Conservation (phyloP, 2,329 filamentous ascomycete species). For the Penicillium griseofulvum region DNA sequence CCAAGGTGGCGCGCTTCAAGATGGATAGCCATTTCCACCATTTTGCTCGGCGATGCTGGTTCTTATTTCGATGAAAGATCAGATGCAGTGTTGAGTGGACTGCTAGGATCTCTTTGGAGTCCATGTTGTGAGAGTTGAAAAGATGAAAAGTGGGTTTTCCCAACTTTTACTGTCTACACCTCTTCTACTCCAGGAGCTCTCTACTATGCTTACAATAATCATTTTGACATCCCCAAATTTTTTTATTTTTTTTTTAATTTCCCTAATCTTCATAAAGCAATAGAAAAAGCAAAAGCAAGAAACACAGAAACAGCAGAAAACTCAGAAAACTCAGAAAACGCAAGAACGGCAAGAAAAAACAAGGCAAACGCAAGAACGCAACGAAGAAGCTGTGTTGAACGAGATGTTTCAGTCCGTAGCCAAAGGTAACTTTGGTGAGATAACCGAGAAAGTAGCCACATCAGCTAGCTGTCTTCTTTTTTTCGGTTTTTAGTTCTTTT, state of each 20-base stretch:
- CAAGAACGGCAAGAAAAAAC: too few species aligned
- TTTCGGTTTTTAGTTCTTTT: too few species aligned
- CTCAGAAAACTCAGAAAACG: neutral
- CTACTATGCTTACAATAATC: too few species aligned
- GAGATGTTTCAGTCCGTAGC: too few species aligned
- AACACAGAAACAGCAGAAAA: neutral
- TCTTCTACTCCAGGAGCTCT: too few species aligned
- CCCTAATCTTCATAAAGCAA: neutral
- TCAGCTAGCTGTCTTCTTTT: too few species aligned
- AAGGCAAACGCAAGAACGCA: neutral
- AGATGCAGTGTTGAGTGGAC: constrained; percentile 58
- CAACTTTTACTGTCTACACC: neutral
- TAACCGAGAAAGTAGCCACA: too few species aligned
- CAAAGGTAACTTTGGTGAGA: too few species aligned
- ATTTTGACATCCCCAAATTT: neutral
- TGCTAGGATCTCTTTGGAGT: constrained; percentile 27
- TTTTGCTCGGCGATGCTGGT: constrained; percentile 76
- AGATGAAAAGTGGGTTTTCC: neutral
- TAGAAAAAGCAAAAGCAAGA: neutral
- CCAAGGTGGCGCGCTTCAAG: constrained; percentile 64
- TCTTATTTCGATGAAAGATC: constrained; percentile 80
- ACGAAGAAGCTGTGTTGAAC: too few species aligned
- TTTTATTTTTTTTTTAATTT: neutral
- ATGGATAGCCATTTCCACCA: constrained; percentile 79
- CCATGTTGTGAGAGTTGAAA: constrained; percentile 20